Evolutionary conservation across 2,329 filamentous ascomycete species (phyloP).

Genomic region (Fusarium circinatum): DNA sequence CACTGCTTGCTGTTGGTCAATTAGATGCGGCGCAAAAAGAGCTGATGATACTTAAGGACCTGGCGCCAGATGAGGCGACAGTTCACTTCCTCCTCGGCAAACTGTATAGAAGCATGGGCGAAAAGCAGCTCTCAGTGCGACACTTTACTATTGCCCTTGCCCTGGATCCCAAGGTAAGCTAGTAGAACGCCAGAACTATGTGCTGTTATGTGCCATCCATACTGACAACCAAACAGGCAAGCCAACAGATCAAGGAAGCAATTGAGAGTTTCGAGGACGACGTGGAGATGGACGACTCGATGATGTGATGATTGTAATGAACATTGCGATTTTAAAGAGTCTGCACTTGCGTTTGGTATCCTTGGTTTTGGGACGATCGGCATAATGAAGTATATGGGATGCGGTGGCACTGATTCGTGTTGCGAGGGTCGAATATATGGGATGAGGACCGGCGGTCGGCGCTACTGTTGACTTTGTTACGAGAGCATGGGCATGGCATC

Average conservation of each 20-base stretch:
- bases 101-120: constrained; percentile 77
- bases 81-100: constrained; percentile 95
- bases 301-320: constrained; percentile 63
- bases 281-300: constrained; percentile 74
- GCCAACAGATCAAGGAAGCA: constrained; percentile 93
- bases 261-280: constrained; percentile 92
- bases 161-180: constrained; percentile 89
- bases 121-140: constrained; percentile 83
- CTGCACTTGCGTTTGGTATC: constrained; percentile 35
- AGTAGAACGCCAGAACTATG: not conserved
- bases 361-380: constrained; percentile 29
- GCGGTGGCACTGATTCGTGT: not conserved
- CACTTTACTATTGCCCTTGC: constrained; percentile 96
- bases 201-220: not conserved
- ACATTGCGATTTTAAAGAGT: constrained; percentile 39
- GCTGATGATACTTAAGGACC: constrained; percentile 86
- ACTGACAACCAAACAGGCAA: constrained; percentile 68
- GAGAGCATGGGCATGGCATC: constrained; percentile 50
- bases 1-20: constrained; percentile 79
- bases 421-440: constrained; percentile 14
- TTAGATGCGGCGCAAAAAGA: constrained; percentile 81
- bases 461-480: constrained; percentile 39
- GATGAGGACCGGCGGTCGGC: constrained; percentile 11
- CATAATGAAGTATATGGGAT: constrained; percentile 33
- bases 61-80: constrained; percentile 93